Evolutionary conservation across 768 basidiomycete species (phyloP), one percentile per base, ranked within the genome.

Genomic region (Leccinum broughii): DNA sequence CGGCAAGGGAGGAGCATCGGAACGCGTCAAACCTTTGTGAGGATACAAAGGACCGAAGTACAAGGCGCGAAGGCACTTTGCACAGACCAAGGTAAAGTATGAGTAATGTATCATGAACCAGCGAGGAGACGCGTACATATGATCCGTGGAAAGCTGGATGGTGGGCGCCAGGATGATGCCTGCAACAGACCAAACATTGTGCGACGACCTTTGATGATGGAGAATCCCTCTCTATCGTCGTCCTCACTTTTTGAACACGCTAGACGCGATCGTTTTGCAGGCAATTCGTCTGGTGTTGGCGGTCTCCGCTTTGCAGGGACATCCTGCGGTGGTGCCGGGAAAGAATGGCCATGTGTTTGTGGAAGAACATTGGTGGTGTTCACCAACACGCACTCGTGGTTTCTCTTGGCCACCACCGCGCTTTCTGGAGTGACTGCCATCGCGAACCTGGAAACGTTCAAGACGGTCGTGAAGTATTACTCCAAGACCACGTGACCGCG

Each of bases 21-120:
- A 83, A 90, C 24, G 84, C 73, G 66, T 92, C 90, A 6, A 83
- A 80, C 70, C 84, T 88, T 62, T 85, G 76, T 0, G 90, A 91
- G 1, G 91, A 92, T 4, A 92, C 88, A 65, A 90, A 91, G 0
- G 89, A 85, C 56, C 81, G 79, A 34, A 93, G 75, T 54, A 89
- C 78, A 24, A 80, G 72, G 11, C 78, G 78, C 6, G 86, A 87
- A 2, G 87, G 82, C 24, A 78, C 88, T 91, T 64, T 39, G 4
- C 11, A 32, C 11, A 46, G 44, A 22, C 44, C 44, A 15, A 30
- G 30, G 53, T 44, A 54, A 50, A 54, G 51, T n/a, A 62, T 30
- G 17, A 13, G 34, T 59, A 58, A 20, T 26, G 14, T 20, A 46
- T 22, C 44, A 56, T 44, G 22, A 34, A 41, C n/a, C 20, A 11